Evolutionary conservation across 2,329 filamentous ascomycete genomes (phyloP).

Genomic region (Curvularia sp.): DNA sequence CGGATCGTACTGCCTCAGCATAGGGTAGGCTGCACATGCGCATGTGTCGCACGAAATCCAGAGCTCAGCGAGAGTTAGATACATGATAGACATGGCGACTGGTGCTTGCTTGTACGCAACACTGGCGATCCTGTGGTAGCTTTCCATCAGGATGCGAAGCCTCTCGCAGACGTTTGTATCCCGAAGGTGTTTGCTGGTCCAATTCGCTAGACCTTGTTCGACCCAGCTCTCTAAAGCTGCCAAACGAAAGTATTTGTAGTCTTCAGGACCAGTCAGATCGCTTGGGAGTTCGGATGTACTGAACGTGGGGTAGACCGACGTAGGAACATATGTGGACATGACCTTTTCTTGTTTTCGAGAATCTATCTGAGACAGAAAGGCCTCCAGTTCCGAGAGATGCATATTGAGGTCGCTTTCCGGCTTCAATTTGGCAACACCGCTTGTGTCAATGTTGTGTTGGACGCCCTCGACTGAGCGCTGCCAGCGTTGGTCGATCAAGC

Average conservation of each 20-base stretch:
- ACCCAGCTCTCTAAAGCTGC: conserved; percentile 62
- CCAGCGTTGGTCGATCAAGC: conserved; percentile 25
- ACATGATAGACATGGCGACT: conserved; percentile 60
- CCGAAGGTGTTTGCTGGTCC: conserved; percentile 46
- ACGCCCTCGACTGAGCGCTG: conserved; percentile 1
- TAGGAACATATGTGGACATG: conserved; percentile 21
- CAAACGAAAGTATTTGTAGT: conserved; percentile 46
- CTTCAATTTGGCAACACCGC: conserved; percentile 14
- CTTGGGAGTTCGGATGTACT: conserved; percentile 15
- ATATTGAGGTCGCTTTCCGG: conserved; percentile 29
- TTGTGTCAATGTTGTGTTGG: conserved; percentile 10
- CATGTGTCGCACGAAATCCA: conserved; percentile 65
- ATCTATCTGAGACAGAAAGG: conserved; percentile 22
- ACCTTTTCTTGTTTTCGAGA: conserved; percentile 5
- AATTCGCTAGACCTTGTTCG: conserved; percentile 46
- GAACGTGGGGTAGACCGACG: conserved; percentile 16
- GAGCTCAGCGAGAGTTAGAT: conserved; percentile 63
- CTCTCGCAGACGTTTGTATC: conserved; percentile 34
- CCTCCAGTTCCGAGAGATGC: conserved; percentile 23
- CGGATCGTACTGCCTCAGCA: conserved; percentile 58
- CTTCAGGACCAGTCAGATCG: conserved; percentile 6
- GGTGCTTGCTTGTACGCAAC: conserved; percentile 52
- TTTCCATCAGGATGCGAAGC: conserved; percentile 22
- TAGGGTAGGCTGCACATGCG: conserved; percentile 47
- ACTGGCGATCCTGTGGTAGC: conserved; percentile 25